Evolutionary conservation across 2,329 filamentous ascomycete species (phyloP).

Genomic region (Diaporthe sp.): DNA sequence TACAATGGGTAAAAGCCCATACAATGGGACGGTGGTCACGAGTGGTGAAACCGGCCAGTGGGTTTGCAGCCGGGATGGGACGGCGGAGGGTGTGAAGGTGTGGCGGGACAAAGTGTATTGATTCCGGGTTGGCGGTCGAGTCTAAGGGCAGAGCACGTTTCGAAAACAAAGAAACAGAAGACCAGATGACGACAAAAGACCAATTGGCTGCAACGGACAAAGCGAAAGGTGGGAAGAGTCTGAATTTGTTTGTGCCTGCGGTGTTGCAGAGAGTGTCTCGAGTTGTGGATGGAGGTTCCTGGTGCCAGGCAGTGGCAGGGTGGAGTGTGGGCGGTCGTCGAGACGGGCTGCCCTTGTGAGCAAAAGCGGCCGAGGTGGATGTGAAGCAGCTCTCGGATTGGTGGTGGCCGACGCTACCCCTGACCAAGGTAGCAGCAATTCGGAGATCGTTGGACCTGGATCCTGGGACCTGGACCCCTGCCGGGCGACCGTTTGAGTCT

Average conservation of each 20-base stretch:
- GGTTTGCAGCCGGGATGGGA: constrained; percentile 27
- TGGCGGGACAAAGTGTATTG: constrained; percentile 25
- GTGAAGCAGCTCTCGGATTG: constrained; percentile 33
- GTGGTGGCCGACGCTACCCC: constrained; percentile 32
- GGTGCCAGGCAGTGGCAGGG: constrained; percentile 28
- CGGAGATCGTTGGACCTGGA: constrained; percentile 34
- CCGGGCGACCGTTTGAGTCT: constrained; percentile 36
- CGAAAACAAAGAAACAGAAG: constrained; percentile 23
- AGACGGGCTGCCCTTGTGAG: constrained; percentile 30
- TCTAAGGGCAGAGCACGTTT: constrained; percentile 26
- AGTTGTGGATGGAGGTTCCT: constrained; percentile 47
- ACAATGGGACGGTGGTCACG: constrained; percentile 31
- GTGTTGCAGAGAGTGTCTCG: constrained; percentile 58
- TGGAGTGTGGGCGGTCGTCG: constrained; percentile 26
- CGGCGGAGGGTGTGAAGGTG: not conserved
- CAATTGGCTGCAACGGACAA: constrained; percentile 23
- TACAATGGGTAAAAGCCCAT: constrained; percentile 15
- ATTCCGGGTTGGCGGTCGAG: constrained; percentile 28
- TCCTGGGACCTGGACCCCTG: constrained; percentile 22
- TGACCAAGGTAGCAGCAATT: constrained; percentile 34
- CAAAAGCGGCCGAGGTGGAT: constrained; percentile 30
- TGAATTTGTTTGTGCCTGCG: constrained; percentile 36
- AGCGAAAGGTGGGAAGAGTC: constrained; percentile 26
- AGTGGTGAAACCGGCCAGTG: constrained; percentile 35
- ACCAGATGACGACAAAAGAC: constrained; percentile 24